Base-by-base conservation (phyloP, 2,329 filamentous ascomycete genomes). In the Sarocladium brachiariae region DNA sequence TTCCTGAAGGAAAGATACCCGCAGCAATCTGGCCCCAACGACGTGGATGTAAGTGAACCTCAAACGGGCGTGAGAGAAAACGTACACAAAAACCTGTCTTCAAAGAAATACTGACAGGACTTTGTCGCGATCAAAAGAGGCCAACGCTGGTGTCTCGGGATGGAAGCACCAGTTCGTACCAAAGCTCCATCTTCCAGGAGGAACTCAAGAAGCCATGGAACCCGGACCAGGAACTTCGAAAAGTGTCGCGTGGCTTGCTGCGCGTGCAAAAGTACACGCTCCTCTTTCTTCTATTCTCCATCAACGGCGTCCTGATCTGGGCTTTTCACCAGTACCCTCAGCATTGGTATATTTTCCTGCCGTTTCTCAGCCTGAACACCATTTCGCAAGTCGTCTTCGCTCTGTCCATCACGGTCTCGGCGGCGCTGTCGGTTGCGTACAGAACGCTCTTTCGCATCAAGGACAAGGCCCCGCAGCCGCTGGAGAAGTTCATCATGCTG, bases 361-460 rank as follows among this genome's bases (percentile, higher is more conserved):
- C 72, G 0, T 64, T 74, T 1, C 62, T 75, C 41, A 75, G 72
- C 57, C 72, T 70, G 51, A 68, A 71, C 56, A 74, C 73, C 0
- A 61, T 69, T 19, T 58, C 72, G 0, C 71, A 73, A 54, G 62
- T 66, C 1, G 54, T 68, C 34, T 73, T 75, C 64, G 67, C 73
- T 19, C 25, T 70, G 24, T 66, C 63, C 49, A 67, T 73, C 35
- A 57, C 21, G 8, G 19, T 50, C 18, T 37, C 48, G 2, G 48
- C 48, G 2, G 68, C 23, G 30, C 59, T 0, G 63, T 61, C 48
- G 2, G 67, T 56, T 38, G 56, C 57, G 50, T 54, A 54, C n/a
- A 57, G 56, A 13, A 65, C 66, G 49, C 65, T 61, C 4, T 38
- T 61, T 0, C 70, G 35, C 23, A 39, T 50, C 48, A 41, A 50